These are phyloP conservation scores for Salvia splendens DNA, from an alignment of 257 asterid genomes.

Conservation along the genomic window DNA sequence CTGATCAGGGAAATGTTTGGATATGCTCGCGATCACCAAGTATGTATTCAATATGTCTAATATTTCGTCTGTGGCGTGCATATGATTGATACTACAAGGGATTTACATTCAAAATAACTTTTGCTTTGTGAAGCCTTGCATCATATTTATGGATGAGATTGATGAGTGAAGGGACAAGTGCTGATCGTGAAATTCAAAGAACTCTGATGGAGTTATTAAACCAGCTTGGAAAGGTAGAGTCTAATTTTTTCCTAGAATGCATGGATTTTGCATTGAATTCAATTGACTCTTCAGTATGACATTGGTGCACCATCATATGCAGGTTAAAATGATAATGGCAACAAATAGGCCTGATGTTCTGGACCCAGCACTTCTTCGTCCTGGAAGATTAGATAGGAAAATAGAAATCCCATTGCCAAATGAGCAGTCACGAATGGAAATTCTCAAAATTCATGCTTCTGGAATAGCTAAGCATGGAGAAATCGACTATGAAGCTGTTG, in stretches of 20 bases:
- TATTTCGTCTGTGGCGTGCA: background rate
- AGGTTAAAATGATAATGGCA: slow-evolving; percentile 99
- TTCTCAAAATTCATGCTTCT: slow-evolving; percentile 89
- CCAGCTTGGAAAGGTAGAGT: slow-evolving; percentile 89
- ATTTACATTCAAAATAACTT: slow-evolving; percentile 13
- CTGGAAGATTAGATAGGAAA: slow-evolving; percentile 93
- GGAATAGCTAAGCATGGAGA: slow-evolving; percentile 98
- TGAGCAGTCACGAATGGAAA: slow-evolving; percentile 92
- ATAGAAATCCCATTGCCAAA: slow-evolving; percentile 95
- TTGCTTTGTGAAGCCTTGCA: slow-evolving; percentile 71
- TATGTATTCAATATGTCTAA: slow-evolving; percentile 36
- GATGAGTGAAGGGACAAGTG: slow-evolving; percentile 99
- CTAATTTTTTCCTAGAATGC: background rate
- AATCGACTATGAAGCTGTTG: slow-evolving; percentile 92
- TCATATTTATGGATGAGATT: slow-evolving; percentile 97
- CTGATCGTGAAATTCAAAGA: slow-evolving; percentile 97
- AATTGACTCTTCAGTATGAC: background rate
- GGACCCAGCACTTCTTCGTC: slow-evolving; percentile 98
- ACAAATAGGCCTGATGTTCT: slow-evolving; percentile 94
- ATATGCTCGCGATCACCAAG: slow-evolving; percentile 98
- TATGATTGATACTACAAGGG: background rate
- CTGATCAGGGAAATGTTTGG: slow-evolving; percentile 88
- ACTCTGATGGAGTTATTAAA: slow-evolving; percentile 95
- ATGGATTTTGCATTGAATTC: slow-evolving; percentile 2
- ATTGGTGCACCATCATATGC: slow-evolving; percentile 30